phyloP scores from a whole-genome alignment of 441 rosid genomes.

The Populus tomentosa region DNA sequence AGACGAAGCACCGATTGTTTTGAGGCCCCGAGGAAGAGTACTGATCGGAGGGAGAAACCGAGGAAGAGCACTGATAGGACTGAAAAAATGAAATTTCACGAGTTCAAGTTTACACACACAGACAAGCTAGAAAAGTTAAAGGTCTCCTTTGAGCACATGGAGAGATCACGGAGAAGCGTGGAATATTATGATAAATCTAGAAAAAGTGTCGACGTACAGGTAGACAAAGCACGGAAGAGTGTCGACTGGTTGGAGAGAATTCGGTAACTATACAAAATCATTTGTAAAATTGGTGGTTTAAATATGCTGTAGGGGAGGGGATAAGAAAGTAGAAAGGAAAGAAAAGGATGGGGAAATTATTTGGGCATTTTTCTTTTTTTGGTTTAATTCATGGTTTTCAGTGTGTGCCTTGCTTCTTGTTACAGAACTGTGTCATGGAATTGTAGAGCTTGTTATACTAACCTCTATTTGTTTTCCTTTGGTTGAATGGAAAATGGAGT shows the following conservation, averaged over 20 bases:
- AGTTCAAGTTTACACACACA: constrained; percentile 56
- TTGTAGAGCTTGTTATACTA: not conserved
- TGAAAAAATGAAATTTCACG: constrained; percentile 67
- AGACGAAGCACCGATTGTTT: constrained; percentile 57
- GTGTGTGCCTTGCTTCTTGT: not conserved
- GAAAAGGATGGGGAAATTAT: not conserved
- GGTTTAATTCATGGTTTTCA: not conserved
- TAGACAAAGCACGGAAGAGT: constrained; percentile 83
- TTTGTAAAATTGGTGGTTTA: constrained; percentile 16
- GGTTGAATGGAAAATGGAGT: not conserved
- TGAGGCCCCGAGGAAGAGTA: constrained; percentile 66
- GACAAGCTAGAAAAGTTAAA: constrained; percentile 68
- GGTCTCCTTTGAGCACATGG: constrained; percentile 43
- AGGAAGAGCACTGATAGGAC: constrained; percentile 67
- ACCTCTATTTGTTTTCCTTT: not conserved
- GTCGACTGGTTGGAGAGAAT: constrained; percentile 80
- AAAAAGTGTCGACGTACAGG: constrained; percentile 67
- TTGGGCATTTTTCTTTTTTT: not conserved
- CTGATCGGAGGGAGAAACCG: constrained; percentile 74
- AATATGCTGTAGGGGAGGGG: constrained; percentile 7
- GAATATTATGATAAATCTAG: constrained; percentile 85
- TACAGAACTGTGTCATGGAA: not conserved
- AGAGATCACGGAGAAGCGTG: constrained; percentile 77
- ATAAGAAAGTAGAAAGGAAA: not conserved
- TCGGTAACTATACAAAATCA: constrained; percentile 8